Base-by-base conservation (phyloP, 2,329 filamentous ascomycete genomes). In the Ustulina deusta region DNA sequence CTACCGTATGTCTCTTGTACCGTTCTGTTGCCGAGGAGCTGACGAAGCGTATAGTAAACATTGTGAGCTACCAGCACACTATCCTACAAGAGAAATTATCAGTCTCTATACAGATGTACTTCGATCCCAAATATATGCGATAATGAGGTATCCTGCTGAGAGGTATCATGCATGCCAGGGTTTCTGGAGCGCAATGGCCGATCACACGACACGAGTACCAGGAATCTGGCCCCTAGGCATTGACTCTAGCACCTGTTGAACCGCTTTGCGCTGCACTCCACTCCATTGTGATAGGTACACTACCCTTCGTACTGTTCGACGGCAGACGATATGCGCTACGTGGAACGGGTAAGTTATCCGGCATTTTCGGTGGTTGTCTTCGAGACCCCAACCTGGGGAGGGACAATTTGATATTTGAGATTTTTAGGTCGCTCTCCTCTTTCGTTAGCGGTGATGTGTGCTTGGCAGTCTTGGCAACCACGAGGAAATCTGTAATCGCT, bases 381-480 rank as follows among this genome's bases (percentile, higher is more conserved):
- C 7, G 34, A 49, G 63, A 66, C 58, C 42, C 60, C 51, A 56
- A 58, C n/a, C 46, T 44, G 63, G 52, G 55, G 60, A 58, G 60
- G 55, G 17, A 49, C 42, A n/a, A 36, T 66, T 44, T 51, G 56
- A 67, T 62, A 70, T 65, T 63, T 70, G 65, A 70, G 63, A 72
- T 69, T 60, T 34, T 59, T 34, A 29, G 49, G 52, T 40, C 57
- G 27, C 57, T 57, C 36, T 54, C 58, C 62, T 57, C 65, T 49
- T 60, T 56, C 49, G 61, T 68, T 34, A 61, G 66, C 56, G 44
- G 52, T 49, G 46, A 61, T 61, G 54, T 62, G 52, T 42, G 32
- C 61, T 75, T 74, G 70, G 69, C 70, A 40, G 40, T 34, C 74
- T 76, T 76, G 74, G 74, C 74, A 60, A 58, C 73, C 73, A 75